These are phyloP conservation scores for Magnaporthiopsis rhizophila DNA, from an alignment of 2,329 filamentous ascomycete species.

Conservation along the genomic window DNA sequence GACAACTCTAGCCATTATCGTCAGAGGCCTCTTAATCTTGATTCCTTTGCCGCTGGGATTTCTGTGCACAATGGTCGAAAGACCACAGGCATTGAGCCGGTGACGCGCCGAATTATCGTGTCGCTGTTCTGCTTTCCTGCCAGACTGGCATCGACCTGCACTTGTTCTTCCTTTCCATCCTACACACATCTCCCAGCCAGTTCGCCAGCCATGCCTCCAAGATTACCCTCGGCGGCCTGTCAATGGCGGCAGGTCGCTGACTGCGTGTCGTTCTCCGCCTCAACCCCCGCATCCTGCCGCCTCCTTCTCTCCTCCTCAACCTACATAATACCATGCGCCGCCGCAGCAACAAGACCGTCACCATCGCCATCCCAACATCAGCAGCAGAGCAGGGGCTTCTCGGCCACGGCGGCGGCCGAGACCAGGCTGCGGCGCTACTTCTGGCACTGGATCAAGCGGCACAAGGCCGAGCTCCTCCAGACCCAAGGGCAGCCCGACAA, in stretches of 20 bases:
- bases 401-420: constrained; percentile 3
- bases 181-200: not conserved
- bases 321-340: not conserved
- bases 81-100: not conserved
- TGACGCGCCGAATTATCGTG: not conserved
- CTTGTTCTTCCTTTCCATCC: not conserved
- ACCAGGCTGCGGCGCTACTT: not conserved
- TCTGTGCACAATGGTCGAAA: not conserved
- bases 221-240: constrained; percentile 21
- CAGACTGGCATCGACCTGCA: not conserved
- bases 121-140: not conserved
- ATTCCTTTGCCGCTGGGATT: not conserved
- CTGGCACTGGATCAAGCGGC: constrained; percentile 1
- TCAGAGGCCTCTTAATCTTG: not conserved
- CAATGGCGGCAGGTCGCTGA: constrained; percentile 24
- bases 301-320: constrained; percentile 8
- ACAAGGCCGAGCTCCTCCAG: not conserved
- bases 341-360: not conserved
- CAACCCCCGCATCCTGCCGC: constrained; percentile 10
- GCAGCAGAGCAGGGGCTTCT: constrained; percentile 3
- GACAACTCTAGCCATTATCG: not conserved
- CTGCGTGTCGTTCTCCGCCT: constrained; percentile 13
- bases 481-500: not conserved
- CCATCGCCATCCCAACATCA: not conserved
- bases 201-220: constrained; percentile 22